These are phyloP conservation scores for Citrus mangshanensis DNA, from an alignment of 345 rosid genomes.

Conservation along the genomic window DNA sequence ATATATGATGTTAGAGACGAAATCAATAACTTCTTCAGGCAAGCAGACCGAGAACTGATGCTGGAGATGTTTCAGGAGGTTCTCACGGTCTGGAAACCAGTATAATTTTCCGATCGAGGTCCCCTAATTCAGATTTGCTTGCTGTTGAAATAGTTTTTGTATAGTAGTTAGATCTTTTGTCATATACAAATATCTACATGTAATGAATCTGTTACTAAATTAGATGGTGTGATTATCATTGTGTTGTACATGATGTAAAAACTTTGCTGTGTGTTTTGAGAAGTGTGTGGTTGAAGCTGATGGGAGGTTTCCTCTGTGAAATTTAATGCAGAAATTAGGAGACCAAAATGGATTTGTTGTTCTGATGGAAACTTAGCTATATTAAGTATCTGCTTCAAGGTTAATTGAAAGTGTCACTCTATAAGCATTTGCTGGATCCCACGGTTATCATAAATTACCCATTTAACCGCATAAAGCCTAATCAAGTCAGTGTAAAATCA, in stretches of 20 bases:
- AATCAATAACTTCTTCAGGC: slow-evolving; percentile 65
- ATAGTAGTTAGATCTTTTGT: neutral
- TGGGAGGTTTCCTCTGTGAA: neutral
- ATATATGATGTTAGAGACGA: slow-evolving; percentile 80
- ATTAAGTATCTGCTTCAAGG: too few relatives aligned
- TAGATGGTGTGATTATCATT: neutral
- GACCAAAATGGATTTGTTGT: too few relatives aligned
- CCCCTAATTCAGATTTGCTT: neutral
- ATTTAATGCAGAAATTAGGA: too few relatives aligned
- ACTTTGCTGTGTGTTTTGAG: neutral
- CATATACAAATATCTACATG: neutral
- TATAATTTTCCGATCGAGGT: slow-evolving; percentile 18
- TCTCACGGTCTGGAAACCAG: slow-evolving; percentile 71
- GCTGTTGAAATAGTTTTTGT: neutral
- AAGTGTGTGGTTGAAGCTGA: neutral
- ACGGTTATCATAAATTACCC: too few relatives aligned
- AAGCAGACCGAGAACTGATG: slow-evolving; percentile 79
- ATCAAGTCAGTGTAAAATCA: too few relatives aligned
- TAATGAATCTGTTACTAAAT: neutral
- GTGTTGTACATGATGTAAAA: slow-evolving; percentile 2
- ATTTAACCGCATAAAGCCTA: too few relatives aligned
- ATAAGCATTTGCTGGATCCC: too few relatives aligned
- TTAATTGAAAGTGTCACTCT: too few relatives aligned
- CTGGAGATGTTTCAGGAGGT: slow-evolving; percentile 92
- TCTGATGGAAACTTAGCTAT: too few relatives aligned